Conservation (phyloP, 2,329 filamentous ascomycete genomes). For the Tolypocladium tundrense region DNA sequence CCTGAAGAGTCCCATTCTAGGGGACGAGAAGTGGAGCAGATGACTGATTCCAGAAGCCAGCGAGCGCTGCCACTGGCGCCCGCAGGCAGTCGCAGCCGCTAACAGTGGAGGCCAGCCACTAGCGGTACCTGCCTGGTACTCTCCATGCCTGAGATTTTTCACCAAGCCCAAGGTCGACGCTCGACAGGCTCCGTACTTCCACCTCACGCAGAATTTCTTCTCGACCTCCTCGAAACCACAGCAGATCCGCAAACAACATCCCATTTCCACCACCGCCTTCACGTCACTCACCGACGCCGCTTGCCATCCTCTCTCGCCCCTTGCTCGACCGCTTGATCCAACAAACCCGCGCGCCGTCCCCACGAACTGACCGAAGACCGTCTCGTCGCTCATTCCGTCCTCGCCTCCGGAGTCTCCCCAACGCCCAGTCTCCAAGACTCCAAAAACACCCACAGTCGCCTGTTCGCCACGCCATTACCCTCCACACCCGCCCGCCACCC, state of each 20-base stretch:
- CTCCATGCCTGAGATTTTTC: slow-evolving; percentile 3
- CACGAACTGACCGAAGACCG: not conserved
- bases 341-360: not conserved
- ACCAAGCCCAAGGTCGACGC: not conserved
- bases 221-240: not conserved
- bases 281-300: not conserved
- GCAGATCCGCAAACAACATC: not conserved
- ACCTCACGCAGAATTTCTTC: slow-evolving; percentile 3
- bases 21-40: not conserved
- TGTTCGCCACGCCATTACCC: not conserved
- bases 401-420: not conserved
- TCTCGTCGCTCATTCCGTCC: not conserved
- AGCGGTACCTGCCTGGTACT: not conserved
- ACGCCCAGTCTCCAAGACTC: not conserved
- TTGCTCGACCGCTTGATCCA: not conserved
- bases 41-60: not conserved
- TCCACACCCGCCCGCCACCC: not conserved
- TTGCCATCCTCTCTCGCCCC: not conserved
- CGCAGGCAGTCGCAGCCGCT: not conserved
- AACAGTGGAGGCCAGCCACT: not conserved
- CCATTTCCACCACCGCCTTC: not conserved
- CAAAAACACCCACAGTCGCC: not conserved
- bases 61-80: not conserved
- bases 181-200: not conserved
- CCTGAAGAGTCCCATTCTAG: not conserved